These are phyloP conservation scores for Ustilago bromivora DNA, from an alignment of 1,284 basidiomycete species.

Conservation along the genomic window DNA sequence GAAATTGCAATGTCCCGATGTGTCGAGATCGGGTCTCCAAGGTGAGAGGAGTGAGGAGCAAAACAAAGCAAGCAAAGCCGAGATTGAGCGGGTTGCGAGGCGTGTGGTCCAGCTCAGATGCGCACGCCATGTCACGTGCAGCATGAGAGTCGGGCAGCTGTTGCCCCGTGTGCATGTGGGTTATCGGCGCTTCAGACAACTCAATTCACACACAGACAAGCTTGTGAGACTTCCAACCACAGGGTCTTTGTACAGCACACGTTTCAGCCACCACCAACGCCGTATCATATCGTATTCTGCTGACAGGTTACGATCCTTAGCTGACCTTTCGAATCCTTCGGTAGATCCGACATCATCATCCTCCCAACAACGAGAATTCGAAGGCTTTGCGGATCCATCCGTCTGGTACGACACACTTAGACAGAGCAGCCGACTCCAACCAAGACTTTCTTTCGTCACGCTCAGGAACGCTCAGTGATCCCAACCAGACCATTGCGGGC, in stretches of 20 bases:
- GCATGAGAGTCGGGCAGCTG: neutral
- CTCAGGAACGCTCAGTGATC: neutral
- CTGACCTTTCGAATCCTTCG: neutral
- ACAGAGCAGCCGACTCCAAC: neutral
- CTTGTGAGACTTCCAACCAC: neutral
- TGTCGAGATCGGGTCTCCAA: neutral
- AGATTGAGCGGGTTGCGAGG: too few species aligned
- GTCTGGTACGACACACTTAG: neutral
- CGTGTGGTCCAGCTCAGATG: too few species aligned
- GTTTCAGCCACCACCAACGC: slow-evolving; percentile 2
- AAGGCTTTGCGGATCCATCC: neutral
- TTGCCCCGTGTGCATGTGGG: neutral
- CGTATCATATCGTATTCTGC: neutral
- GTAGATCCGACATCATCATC: neutral
- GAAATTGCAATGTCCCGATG: neutral
- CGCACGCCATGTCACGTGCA: too few species aligned
- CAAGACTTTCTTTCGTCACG: neutral
- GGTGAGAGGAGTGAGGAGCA: too few species aligned
- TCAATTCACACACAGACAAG: neutral
- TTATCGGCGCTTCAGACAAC: too few species aligned
- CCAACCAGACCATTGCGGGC: neutral
- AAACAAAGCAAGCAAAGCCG: too few species aligned
- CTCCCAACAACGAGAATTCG: neutral
- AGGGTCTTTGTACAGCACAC: neutral
- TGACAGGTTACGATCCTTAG: neutral